Conservation (phyloP, 257 asterid species). For the Rhazya stricta region DNA sequence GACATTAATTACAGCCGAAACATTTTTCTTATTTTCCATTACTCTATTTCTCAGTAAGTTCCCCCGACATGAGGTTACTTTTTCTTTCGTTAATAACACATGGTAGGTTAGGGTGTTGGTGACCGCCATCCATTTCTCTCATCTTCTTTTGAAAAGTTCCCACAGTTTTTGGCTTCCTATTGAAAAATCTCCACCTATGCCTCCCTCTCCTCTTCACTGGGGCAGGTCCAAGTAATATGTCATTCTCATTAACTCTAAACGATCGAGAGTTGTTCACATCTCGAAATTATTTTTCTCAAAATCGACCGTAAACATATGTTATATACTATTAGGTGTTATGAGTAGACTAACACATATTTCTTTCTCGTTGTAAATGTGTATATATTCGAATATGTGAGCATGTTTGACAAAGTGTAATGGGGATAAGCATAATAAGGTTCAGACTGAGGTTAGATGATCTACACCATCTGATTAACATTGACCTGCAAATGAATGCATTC, state of each 20-base stretch:
- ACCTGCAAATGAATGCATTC: not conserved
- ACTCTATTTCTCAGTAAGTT: not conserved
- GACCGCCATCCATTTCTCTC: not conserved
- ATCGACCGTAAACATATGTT: too few relatives aligned
- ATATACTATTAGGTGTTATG: too few relatives aligned
- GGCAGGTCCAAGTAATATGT: too few relatives aligned
- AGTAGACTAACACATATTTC: not conserved
- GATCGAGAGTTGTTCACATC: not conserved
- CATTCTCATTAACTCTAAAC: too few relatives aligned
- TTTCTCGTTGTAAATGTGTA: not conserved
- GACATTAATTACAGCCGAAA: constrained; percentile 41
- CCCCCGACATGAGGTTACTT: not conserved
- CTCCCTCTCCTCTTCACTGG: not conserved
- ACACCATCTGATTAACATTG: not conserved
- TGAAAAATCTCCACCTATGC: not conserved
- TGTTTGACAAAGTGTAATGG: not conserved
- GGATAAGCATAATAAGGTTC: not conserved
- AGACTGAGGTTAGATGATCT: not conserved
- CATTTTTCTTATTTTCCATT: not conserved
- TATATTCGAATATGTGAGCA: not conserved
- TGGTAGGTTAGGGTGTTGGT: constrained; percentile 3
- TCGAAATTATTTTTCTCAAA: too few relatives aligned
- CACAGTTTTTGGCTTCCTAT: not conserved
- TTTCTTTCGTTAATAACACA: not conserved
- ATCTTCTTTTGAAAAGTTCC: not conserved